Percentiles rank a stretch among this genome's conserved stretches.
phyloP scores from a whole-genome alignment of 164 flowering plant species.

The Kalanchoe fedtschenkoi region DNA sequence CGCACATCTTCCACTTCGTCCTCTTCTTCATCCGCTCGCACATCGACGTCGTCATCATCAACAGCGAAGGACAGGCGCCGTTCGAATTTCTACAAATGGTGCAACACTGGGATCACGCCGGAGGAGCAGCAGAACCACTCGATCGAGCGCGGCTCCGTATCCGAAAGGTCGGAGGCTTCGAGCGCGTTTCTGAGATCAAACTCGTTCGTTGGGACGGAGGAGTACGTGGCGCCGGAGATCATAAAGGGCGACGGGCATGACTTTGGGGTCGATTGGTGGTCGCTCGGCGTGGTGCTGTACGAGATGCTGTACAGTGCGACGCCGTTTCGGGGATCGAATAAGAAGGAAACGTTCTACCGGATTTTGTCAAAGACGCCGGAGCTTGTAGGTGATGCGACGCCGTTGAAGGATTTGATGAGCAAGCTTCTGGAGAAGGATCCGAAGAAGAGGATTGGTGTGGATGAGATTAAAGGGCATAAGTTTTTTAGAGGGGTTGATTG shows the following conservation, averaged over 20 bases:
- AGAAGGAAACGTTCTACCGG: conserved; percentile 72
- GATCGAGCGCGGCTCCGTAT: too few relatives aligned
- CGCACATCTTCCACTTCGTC: not conserved
- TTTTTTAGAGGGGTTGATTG: conserved; percentile 56
- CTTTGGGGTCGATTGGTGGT: conserved; percentile 85
- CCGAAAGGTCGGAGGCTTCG: too few relatives aligned
- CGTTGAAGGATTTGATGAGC: conserved; percentile 58
- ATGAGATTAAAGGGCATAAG: conserved; percentile 57
- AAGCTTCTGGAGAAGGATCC: conserved; percentile 62
- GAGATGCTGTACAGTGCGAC: conserved; percentile 85
- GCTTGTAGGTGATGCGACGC: conserved; percentile 54
- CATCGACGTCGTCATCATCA: not conserved
- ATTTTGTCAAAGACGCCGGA: conserved; percentile 41
- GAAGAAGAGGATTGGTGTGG: conserved; percentile 31
- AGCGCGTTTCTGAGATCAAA: conserved; percentile 55
- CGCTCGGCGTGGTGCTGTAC: conserved; percentile 62
- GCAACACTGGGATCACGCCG: too few relatives aligned
- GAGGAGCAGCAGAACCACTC: too few relatives aligned
- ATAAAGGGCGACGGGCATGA: conserved; percentile 60
- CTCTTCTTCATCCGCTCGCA: not conserved
- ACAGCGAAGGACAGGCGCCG: too few relatives aligned
- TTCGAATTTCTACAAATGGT: too few relatives aligned
- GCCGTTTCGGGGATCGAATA: conserved; percentile 54
- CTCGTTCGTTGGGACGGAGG: conserved; percentile 93
- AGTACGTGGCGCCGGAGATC: conserved; percentile 88